These are phyloP conservation scores for Eimeria maxima DNA, from an alignment of 169 alveolate species.

Conservation along the genomic window DNA sequence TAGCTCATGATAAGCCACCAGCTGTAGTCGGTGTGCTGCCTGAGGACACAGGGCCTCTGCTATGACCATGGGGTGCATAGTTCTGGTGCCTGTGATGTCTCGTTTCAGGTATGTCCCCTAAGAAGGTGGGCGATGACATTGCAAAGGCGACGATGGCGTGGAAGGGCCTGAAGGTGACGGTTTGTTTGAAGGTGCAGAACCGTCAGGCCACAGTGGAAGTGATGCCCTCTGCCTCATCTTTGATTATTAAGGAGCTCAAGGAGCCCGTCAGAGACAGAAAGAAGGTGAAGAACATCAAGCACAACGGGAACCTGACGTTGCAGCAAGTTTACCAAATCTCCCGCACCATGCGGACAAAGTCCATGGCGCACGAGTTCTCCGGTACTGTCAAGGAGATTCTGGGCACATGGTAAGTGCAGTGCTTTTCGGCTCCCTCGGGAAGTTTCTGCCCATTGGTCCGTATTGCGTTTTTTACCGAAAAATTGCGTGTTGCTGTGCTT, in stretches of 20 bases:
- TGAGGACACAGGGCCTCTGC: not conserved
- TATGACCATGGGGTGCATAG: not conserved
- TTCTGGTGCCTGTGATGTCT: not conserved
- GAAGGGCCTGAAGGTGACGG: constrained; percentile 97
- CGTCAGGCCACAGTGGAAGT: constrained; percentile 96
- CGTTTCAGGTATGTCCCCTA: constrained; percentile 86
- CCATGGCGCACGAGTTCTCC: constrained; percentile 92
- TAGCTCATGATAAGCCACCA: too few relatives aligned
- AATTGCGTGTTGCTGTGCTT: not conserved
- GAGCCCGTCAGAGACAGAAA: constrained; percentile 98
- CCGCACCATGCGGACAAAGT: constrained; percentile 94
- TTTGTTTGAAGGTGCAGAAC: constrained; percentile 89
- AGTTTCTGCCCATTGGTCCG: not conserved
- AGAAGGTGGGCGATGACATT: constrained; percentile 98
- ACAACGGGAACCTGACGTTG: constrained; percentile 97
- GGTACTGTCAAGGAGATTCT: constrained; percentile 98
- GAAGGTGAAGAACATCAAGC: constrained; percentile 97
- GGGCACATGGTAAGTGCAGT: constrained; percentile 94
- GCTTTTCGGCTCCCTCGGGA: too few relatives aligned
- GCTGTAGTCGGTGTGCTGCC: not conserved
- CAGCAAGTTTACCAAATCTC: constrained; percentile 96
- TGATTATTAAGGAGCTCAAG: constrained; percentile 96
- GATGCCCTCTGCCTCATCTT: constrained; percentile 98
- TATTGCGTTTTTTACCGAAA: not conserved
- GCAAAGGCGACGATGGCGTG: constrained; percentile 97